Base-by-base conservation (phyloP, 805 yeast genomes). In the Yueomyces sinensis region DNA sequence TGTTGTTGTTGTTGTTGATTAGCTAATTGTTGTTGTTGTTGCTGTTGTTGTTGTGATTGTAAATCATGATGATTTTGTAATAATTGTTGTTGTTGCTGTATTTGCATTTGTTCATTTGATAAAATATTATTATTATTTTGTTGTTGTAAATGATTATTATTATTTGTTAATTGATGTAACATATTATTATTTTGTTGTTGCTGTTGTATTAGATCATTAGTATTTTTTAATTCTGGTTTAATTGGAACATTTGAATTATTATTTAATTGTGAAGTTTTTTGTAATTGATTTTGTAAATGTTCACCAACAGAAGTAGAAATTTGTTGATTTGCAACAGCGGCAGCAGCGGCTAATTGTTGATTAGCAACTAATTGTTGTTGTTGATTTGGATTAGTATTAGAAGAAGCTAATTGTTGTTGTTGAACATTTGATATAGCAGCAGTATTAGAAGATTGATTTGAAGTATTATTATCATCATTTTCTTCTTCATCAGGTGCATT, bases 401-500 rank as follows among this genome's bases (percentile, higher is more conserved):
- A 44, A 31, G 41, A 50, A 33, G 45, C 54, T 49, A 23, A 48
- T 13, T 17, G 19, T 4, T 6, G 9, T 4, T 23, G 17, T 16
- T 33, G 15, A 9, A 6, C 20, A n/a, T n/a, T 16, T 49, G 36
- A 42, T 54, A 32, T 50, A 50, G 29, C 48, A 48, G 37, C 46
- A 52, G 35, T 45, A 47, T 39, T 40, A 13, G 38, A 41, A 19
- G 35, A 46, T 40, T 51, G 60, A 50, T 50, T 61, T 9, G 32
- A 45, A 23, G 54, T 62, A 11, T 64, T 74, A 14, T 55, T 61
- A 31, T 68, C 79, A 32, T 72, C 72, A 36, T 73, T 76, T 45
- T 71, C 63, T 9, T 75, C 74, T 43, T 79, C 87, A 50, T 83
- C 94, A n/a, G 95, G 94, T 11, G 96, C 96, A 56, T 89, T 86